phyloP scores from a whole-genome alignment of 106 monocot species.

The Xerophyta viscosa region DNA sequence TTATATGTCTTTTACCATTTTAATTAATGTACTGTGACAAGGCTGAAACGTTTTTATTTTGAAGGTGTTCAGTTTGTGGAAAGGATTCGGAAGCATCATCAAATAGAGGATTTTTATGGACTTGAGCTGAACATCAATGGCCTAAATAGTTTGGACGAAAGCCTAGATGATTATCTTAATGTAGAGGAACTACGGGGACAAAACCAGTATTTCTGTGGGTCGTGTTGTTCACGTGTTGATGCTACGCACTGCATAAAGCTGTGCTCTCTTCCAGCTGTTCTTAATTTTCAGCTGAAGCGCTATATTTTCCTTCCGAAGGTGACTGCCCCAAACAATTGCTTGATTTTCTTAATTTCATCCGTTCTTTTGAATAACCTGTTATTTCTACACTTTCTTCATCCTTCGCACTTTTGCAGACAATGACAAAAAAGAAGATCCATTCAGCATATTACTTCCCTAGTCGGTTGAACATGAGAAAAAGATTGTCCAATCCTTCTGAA shows the following conservation, averaged over 20 bases:
- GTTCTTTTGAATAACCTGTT: not conserved
- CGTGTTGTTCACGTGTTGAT: constrained; percentile 72
- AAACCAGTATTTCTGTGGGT: constrained; percentile 94
- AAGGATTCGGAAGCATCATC: constrained; percentile 93
- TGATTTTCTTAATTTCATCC: not conserved
- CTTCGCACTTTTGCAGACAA: constrained; percentile 63
- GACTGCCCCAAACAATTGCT: not conserved
- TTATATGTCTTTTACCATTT: too few relatives aligned
- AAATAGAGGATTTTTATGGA: constrained; percentile 97
- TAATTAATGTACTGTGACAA: too few relatives aligned
- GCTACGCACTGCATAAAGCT: constrained; percentile 91
- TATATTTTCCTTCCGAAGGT: constrained; percentile 97
- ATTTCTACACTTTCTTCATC: constrained; percentile 7
- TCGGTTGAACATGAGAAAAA: constrained; percentile 53
- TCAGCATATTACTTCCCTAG: constrained; percentile 83
- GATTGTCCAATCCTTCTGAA: constrained; percentile 23
- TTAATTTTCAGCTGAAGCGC: constrained; percentile 95
- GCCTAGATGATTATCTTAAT: constrained; percentile 84
- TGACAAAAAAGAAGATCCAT: constrained; percentile 92
- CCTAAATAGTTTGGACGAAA: constrained; percentile 60
- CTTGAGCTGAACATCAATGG: constrained; percentile 96
- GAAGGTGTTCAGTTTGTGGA: constrained; percentile 93
- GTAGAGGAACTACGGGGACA: constrained; percentile 82
- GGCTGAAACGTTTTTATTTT: constrained; percentile 9
- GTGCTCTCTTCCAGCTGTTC: constrained; percentile 67